A percentile compares a stretch with the other conserved stretches of the same genome.
Conservation (phyloP, 1,284 basidiomycete genomes). For the Lentinus polychrous region DNA sequence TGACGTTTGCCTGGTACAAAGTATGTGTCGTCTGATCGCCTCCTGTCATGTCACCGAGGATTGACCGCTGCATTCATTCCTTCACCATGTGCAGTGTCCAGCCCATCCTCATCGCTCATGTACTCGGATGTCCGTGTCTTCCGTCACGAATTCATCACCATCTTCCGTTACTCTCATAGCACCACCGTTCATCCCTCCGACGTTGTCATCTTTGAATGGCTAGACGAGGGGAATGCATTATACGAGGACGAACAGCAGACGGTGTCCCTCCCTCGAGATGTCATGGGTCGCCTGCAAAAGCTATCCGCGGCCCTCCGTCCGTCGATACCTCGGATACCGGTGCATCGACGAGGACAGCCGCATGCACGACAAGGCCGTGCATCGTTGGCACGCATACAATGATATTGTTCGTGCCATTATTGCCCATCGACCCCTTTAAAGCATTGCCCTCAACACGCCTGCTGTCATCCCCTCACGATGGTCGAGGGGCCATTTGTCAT, state of each 20-base stretch:
- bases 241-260: constrained; percentile 60
- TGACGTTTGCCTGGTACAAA: constrained; percentile 31
- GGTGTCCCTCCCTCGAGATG: constrained; percentile 53
- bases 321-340: neutral
- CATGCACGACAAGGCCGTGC: neutral
- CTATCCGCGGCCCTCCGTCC: constrained; percentile 1
- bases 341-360: neutral
- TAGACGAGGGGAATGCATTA: constrained; percentile 39
- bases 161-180: constrained; percentile 33
- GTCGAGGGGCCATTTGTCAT: no score
- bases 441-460: no score
- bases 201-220: constrained; percentile 46
- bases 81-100: constrained; percentile 6
- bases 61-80: neutral
- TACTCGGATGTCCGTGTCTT: constrained; percentile 29
- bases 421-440: no score
- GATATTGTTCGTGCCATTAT: no score
- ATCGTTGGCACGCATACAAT: no score
- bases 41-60: neutral
- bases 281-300: constrained; percentile 44
- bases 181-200: constrained; percentile 33
- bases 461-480: no score
- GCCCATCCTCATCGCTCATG: constrained; percentile 24
- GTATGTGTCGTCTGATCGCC: constrained; percentile 16
- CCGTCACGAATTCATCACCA: constrained; percentile 35